phyloP scores from a whole-genome alignment of 106 monocot species.

The Phalaenopsis equestris region DNA sequence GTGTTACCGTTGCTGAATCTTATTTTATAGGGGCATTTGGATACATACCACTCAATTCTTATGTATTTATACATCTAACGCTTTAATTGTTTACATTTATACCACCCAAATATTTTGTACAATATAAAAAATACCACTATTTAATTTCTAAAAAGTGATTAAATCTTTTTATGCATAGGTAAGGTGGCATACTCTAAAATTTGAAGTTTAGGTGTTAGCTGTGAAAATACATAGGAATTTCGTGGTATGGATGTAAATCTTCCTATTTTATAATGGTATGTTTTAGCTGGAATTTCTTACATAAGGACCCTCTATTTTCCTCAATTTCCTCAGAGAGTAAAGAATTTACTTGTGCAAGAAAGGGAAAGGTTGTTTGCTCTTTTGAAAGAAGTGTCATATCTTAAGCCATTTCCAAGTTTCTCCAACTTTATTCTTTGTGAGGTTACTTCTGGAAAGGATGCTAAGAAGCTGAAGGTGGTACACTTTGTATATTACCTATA shows the following conservation, averaged over 20 bases:
- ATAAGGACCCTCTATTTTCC: neutral
- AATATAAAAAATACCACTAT: no score
- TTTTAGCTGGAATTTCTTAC: neutral
- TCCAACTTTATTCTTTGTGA: constrained; percentile 99
- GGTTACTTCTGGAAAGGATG: constrained; percentile 86
- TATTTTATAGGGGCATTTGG: no score
- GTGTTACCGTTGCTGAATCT: neutral
- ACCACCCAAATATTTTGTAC: no score
- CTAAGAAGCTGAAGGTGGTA: constrained; percentile 84
- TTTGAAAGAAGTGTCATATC: constrained; percentile 64
- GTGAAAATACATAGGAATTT: no score
- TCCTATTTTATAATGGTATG: neutral
- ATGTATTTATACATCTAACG: no score
- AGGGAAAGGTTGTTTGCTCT: constrained; percentile 72
- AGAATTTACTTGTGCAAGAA: constrained; percentile 82
- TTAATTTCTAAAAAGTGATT: no score
- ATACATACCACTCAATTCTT: no score
- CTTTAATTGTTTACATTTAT: no score
- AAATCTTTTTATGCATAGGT: no score
- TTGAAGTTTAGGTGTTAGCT: no score
- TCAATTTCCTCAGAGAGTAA: constrained; percentile 57
- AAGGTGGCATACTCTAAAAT: no score
- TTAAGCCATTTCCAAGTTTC: constrained; percentile 87
- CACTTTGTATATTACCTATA: neutral
- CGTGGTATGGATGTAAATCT: no score